Percentiles rank a stretch among this genome's conserved stretches.
Evolutionary conservation across 1,284 basidiomycete genomes (phyloP).

Genomic region (Sutorius eximius): DNA sequence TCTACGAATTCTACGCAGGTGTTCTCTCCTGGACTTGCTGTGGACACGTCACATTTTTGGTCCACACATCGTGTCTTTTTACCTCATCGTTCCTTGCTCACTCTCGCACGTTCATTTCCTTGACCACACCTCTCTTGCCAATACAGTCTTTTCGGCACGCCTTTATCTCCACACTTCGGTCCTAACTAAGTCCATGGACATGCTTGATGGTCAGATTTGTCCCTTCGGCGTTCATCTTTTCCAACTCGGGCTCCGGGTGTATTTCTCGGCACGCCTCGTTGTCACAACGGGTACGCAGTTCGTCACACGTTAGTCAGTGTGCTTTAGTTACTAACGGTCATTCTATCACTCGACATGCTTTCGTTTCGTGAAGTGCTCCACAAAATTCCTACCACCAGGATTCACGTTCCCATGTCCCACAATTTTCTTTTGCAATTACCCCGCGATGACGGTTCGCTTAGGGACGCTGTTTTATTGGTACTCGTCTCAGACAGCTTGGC

Average conservation of each 20-base stretch:
- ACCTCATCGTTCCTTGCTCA: constrained; percentile 23
- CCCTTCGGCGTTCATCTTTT: constrained; percentile 14
- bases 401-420: constrained; percentile 10
- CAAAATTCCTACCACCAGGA: constrained; percentile 5
- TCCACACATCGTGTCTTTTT: constrained; percentile 25
- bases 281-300: constrained; percentile 9
- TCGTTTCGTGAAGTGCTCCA: constrained; percentile 19
- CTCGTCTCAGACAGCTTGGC: constrained; percentile 5
- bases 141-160: constrained; percentile 5
- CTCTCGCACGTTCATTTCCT: constrained; percentile 15
- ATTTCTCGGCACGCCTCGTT: constrained; percentile 24
- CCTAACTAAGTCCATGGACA: constrained; percentile 25
- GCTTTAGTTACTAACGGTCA: constrained; percentile 10
- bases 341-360: constrained; percentile 8
- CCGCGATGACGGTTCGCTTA: constrained; percentile 24
- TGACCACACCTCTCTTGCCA: constrained; percentile 10
- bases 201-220: constrained; percentile 4
- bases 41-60: constrained; percentile 18
- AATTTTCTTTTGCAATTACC: constrained; percentile 14
- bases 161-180: constrained; percentile 13
- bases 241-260: constrained; percentile 17
- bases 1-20: constrained; percentile 9
- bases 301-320: constrained; percentile 14
- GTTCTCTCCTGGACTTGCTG: constrained; percentile 17
- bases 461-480: neutral